A percentile compares a stretch with the other conserved stretches of the same genome.
phyloP scores from a whole-genome alignment of 129 eudicot species.

The Flaveria brownii region DNA sequence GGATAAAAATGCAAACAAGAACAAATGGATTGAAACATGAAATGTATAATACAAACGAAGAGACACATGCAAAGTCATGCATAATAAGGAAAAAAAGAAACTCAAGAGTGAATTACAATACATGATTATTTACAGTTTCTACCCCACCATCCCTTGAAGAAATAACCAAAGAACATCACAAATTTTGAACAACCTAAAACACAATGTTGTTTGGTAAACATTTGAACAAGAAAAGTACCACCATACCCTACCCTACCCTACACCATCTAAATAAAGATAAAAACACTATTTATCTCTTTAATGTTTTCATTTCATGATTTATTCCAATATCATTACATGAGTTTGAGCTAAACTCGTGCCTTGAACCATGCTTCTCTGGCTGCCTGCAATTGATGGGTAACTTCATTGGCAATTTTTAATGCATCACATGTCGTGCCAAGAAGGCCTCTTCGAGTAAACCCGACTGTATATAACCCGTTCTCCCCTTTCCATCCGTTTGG shows the following conservation, averaged over 20 bases:
- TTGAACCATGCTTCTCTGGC: conserved; percentile 17
- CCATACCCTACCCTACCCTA: conserved; percentile 16
- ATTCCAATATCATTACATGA: conserved; percentile 24
- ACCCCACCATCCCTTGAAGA: conserved; percentile 11
- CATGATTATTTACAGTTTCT: conserved; percentile 52
- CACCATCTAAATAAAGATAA: conserved; percentile 36
- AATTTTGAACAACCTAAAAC: conserved; percentile 26
- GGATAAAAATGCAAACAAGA: not conserved
- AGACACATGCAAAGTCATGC: conserved; percentile 12
- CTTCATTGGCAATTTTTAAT: conserved; percentile 57
- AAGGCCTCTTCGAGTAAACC: conserved; percentile 87
- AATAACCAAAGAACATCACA: conserved; percentile 32
- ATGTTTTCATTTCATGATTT: conserved; percentile 4
- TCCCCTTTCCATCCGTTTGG: conserved; percentile 87
- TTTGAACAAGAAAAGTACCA: conserved; percentile 17
- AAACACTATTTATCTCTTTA: conserved; percentile 29
- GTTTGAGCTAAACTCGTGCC: conserved; percentile 24
- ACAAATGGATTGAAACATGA: conserved; percentile 12
- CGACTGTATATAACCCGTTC: conserved; percentile 77
- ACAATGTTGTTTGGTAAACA: conserved; percentile 25
- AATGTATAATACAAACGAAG: conserved; percentile 19
- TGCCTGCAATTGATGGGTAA: conserved; percentile 52
- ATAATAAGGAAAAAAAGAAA: conserved; percentile 14
- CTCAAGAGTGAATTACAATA: conserved; percentile 40
- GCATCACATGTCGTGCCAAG: conserved; percentile 77